Conservation (phyloP, 257 asterid genomes). For the Solanum bulbocastanum region DNA sequence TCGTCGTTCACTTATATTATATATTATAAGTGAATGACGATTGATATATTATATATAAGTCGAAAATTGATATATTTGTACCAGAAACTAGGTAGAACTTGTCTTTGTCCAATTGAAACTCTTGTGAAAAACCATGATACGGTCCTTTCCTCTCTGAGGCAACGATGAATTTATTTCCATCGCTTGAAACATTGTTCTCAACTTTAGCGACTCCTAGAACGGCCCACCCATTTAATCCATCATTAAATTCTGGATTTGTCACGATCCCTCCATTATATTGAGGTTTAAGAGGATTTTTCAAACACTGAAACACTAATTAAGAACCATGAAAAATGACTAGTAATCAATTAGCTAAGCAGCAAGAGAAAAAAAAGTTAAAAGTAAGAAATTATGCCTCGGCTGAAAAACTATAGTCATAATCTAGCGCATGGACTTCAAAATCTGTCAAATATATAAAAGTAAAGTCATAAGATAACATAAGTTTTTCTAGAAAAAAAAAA, state of each 20-base stretch:
- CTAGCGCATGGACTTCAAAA: background rate
- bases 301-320: constrained; percentile 11
- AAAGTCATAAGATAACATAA: background rate
- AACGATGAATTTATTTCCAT: constrained; percentile 15
- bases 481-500: background rate
- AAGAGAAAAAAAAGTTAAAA: background rate
- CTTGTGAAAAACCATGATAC: background rate
- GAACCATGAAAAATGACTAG: background rate
- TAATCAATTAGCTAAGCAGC: background rate
- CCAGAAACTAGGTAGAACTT: constrained; percentile 14
- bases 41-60: background rate
- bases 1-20: background rate
- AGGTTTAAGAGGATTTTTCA: constrained; percentile 21
- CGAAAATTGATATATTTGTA: background rate
- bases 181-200: background rate
- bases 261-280: constrained; percentile 30
- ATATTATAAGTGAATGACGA: no score
- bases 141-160: background rate
- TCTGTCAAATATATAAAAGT: background rate
- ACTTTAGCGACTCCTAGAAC: background rate
- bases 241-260: constrained; percentile 15
- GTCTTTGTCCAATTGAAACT: constrained; percentile 1
- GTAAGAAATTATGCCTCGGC: background rate
- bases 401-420: background rate
- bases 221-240: constrained; percentile 18